Evolutionary conservation across 2,329 filamentous ascomycete genomes (phyloP).

Genomic region (Alternaria consortialis): DNA sequence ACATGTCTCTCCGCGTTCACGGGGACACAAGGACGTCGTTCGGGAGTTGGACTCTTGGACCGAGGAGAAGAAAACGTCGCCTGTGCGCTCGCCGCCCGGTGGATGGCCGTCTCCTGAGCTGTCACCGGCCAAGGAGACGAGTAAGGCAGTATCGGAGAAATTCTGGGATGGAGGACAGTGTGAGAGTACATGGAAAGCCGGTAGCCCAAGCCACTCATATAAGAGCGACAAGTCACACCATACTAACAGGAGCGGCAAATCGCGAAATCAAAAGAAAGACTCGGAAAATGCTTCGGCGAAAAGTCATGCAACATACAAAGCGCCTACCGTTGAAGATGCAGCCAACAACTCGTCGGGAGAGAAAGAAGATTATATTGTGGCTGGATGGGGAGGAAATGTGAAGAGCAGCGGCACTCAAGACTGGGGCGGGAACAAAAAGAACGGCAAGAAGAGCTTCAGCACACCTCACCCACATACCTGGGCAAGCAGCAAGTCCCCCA

Average conservation of each 20-base stretch:
- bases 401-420: background rate
- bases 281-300: constrained; percentile 14
- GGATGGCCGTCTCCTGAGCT: constrained; percentile 23
- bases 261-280: background rate
- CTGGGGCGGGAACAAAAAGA: background rate
- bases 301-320: constrained; percentile 30
- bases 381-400: constrained; percentile 9
- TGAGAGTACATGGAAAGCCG: constrained; percentile 5
- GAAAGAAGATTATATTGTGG: background rate
- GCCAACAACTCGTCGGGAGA: constrained; percentile 19
- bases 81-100: constrained; percentile 12
- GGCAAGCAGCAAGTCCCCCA: background rate
- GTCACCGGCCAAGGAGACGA: constrained; percentile 4
- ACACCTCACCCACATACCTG: constrained; percentile 13
- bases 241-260: constrained; percentile 1
- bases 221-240: constrained; percentile 4
- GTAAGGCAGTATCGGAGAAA: background rate
- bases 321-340: constrained; percentile 35
- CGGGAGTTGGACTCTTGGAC: background rate
- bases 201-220: constrained; percentile 3
- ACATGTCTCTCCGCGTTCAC: background rate
- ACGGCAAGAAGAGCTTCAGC: background rate
- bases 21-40: background rate
- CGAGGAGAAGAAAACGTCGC: constrained; percentile 2
- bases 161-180: background rate